Evolutionary conservation across 208 protist genomes (phyloP).

Genomic region (Leishmania mexicana): DNA sequence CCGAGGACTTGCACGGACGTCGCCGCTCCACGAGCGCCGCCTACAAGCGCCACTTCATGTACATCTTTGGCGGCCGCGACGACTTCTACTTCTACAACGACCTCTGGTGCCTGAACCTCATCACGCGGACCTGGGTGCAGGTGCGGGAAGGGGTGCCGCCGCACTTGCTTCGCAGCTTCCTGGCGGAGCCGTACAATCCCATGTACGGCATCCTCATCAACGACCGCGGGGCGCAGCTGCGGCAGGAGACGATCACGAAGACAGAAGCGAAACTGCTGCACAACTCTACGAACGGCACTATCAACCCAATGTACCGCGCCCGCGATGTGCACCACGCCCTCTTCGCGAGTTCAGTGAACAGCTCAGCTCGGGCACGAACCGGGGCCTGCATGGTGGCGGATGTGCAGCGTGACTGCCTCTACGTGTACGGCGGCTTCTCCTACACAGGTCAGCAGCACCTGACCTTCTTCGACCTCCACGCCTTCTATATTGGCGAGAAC

Average conservation of each 20-base stretch:
- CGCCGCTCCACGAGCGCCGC: slow-evolving; percentile 53
- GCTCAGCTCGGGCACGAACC: slow-evolving; percentile 56
- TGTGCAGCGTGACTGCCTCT: slow-evolving; percentile 38
- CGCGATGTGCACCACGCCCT: slow-evolving; percentile 26
- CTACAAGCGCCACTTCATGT: slow-evolving; percentile 54
- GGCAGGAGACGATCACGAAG: slow-evolving; percentile 11
- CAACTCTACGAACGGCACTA: not conserved
- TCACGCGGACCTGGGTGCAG: slow-evolving; percentile 62
- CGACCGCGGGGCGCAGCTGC: slow-evolving; percentile 27
- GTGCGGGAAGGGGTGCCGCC: slow-evolving; percentile 51
- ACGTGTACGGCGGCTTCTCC: slow-evolving; percentile 68
- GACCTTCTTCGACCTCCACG: slow-evolving; percentile 66
- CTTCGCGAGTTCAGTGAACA: slow-evolving; percentile 36
- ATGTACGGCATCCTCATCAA: slow-evolving; percentile 24
- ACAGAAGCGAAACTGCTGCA: slow-evolving; percentile 24
- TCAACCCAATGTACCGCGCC: slow-evolving; percentile 10
- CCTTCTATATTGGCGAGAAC: slow-evolving; percentile 53
- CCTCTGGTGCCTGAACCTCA: slow-evolving; percentile 65
- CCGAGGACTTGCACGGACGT: slow-evolving; percentile 38
- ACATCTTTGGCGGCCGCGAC: slow-evolving; percentile 74
- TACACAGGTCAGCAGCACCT: slow-evolving; percentile 34
- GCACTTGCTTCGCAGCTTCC: slow-evolving; percentile 42
- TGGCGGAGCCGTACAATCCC: slow-evolving; percentile 36
- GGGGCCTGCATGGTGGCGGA: slow-evolving; percentile 57
- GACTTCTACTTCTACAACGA: slow-evolving; percentile 68